A percentile compares a stretch with the other conserved stretches of the same genome.
phyloP scores from a whole-genome alignment of 139 green algal species.

The Pseudopediastrum boryanum region DNA sequence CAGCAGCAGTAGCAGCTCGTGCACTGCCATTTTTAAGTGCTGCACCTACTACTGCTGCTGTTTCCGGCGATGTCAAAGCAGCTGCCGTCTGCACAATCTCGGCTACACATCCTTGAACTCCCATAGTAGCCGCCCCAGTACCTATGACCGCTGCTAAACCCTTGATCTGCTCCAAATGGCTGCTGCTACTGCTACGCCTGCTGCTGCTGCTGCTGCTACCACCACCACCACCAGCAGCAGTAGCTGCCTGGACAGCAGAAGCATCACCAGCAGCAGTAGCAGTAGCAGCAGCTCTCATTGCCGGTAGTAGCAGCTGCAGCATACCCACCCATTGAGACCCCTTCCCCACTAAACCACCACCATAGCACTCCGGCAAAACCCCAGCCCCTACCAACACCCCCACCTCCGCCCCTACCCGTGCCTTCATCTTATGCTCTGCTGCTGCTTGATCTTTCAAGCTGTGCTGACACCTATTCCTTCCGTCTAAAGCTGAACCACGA shows the following conservation, averaged over 20 bases:
- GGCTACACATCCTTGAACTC: background rate
- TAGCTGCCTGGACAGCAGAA: background rate
- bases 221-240: too few relatives aligned
- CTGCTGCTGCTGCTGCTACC: slow-evolving; percentile 19
- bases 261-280: background rate
- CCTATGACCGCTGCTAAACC: background rate
- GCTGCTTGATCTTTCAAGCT: too few relatives aligned
- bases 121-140: too few relatives aligned
- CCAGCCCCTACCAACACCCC: too few relatives aligned
- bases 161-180: background rate
- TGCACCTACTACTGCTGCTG: background rate
- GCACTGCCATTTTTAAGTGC: background rate
- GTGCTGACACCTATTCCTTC: too few relatives aligned
- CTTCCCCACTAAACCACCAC: too few relatives aligned
- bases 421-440: too few relatives aligned
- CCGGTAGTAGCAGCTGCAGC: background rate
- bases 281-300: background rate
- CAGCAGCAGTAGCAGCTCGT: background rate
- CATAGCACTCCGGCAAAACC: too few relatives aligned
- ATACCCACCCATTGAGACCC: background rate
- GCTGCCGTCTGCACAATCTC: background rate
- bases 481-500: too few relatives aligned
- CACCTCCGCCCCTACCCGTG: too few relatives aligned
- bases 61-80: background rate
- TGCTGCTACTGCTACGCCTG: background rate